Percentiles rank a stretch among this genome's conserved stretches.
Conservation (phyloP, 2,329 filamentous ascomycete species). For the Verticillium longisporum region DNA sequence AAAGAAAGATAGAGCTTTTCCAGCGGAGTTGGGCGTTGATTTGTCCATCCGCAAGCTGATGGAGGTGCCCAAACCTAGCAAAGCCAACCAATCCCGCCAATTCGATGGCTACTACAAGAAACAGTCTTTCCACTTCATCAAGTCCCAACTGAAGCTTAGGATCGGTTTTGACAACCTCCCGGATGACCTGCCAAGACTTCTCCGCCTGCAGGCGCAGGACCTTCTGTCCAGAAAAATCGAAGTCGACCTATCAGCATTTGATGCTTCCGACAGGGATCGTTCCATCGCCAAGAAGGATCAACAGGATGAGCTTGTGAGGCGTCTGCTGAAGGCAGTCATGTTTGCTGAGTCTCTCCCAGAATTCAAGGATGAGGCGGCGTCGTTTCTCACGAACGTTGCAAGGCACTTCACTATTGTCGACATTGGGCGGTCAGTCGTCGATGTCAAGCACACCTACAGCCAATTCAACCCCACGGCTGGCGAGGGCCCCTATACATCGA, state of each 20-base stretch:
- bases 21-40: conserved; percentile 78
- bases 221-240: conserved; percentile 67
- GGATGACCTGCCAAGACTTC: conserved; percentile 77
- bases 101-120: conserved; percentile 83
- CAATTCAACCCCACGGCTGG: conserved; percentile 80
- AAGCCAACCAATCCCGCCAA: conserved; percentile 49
- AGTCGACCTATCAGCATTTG: conserved; percentile 62
- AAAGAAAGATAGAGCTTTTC: conserved; percentile 82
- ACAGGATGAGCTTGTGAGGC: conserved; percentile 77
- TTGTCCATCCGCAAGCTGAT: conserved; percentile 81
- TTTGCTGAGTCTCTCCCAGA: conserved; percentile 78
- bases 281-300: conserved; percentile 82
- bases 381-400: conserved; percentile 74
- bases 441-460: conserved; percentile 67
- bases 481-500: conserved; percentile 82
- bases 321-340: conserved; percentile 82
- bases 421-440: conserved; percentile 75
- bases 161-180: conserved; percentile 83
- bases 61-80: conserved; percentile 63
- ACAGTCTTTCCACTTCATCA: conserved; percentile 83
- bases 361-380: conserved; percentile 67
- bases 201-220: conserved; percentile 87
- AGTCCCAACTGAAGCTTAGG: conserved; percentile 81
- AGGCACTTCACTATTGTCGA: conserved; percentile 89
- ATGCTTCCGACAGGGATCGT: conserved; percentile 69